Evolutionary conservation across 1,284 basidiomycete species (phyloP).

Genomic region (Boletus hoseneyae): DNA sequence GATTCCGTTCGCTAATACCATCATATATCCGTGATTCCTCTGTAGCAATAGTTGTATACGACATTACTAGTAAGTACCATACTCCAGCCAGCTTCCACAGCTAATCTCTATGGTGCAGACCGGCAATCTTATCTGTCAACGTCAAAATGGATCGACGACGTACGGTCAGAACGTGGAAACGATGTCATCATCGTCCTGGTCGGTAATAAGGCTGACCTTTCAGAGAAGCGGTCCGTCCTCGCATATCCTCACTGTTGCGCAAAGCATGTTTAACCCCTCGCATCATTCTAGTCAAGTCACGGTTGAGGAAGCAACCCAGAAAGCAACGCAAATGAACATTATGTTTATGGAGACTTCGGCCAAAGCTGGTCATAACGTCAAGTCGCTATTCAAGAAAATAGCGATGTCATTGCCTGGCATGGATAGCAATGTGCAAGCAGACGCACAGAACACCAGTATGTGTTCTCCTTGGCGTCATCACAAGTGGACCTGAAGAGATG

Average conservation of each 20-base stretch:
- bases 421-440: constrained; percentile 76
- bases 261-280: constrained; percentile 8
- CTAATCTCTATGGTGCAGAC: constrained; percentile 48
- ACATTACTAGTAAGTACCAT: constrained; percentile 85
- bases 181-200: constrained; percentile 99
- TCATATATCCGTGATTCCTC: constrained; percentile 99
- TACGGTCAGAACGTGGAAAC: constrained; percentile 93
- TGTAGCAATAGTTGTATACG: constrained; percentile 97
- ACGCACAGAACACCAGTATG: constrained; percentile 72
- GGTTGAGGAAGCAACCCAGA: constrained; percentile 92
- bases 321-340: constrained; percentile 89
- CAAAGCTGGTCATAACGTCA: constrained; percentile 99
- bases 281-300: constrained; percentile 83
- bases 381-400: constrained; percentile 98
- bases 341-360: constrained; percentile 99
- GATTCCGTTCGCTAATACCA: constrained; percentile 96
- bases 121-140: constrained; percentile 97
- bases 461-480: constrained; percentile 10
- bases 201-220: constrained; percentile 98
- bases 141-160: constrained; percentile 99
- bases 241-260: constrained; percentile 18
- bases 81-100: neutral
- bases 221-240: constrained; percentile 74
- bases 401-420: constrained; percentile 97
- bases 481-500: constrained; percentile 7